Evolutionary conservation across 768 basidiomycete genomes (phyloP), one percentile per base, ranked within the genome.

Genomic region (Phanerochaete sordida): DNA sequence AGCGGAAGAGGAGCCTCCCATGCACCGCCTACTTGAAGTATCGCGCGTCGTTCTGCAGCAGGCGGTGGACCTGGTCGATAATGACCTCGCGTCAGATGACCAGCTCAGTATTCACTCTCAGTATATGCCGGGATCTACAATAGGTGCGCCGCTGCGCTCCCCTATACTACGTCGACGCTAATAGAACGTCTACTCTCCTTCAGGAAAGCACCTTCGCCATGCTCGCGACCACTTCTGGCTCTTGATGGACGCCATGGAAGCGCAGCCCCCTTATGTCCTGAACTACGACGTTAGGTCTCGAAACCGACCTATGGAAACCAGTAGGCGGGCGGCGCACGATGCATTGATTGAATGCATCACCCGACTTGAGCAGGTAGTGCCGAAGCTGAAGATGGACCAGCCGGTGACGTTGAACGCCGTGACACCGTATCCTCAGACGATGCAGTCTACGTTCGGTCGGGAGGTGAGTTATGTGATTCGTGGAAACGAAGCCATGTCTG

Each of bases 191-290:
- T 43, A 56, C 48, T 19, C 12, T 24, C n/a, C 37, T 19, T 57
- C 63, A 93, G 91, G 91, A 51, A 94, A 94, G 74, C 92, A 94
- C 69, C 70, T 94, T 45, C 85, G 92, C 39, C 92, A 94, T 77
- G 90, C 90, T 24, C 80, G 88, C 57, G 92, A 93, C 67, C 93
- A 94, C 68, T 94, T 90, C 68, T 76, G 79, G 55, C 80, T 93
- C 27, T 79, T 93, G 5, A 67, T 85, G 45, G 82, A 87, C 33
- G 82, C 79, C 47, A 72, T 86, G 53, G 68, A 76, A 23, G 75
- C 79, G 13, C 68, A 77, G 27, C 70, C 75, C 21, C 80, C 82
- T 44, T 77, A 81, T 66, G 74, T 83, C 45, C 69, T 94, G 54
- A 89, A 86, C 16, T 94, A 94, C 70, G 92, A 94, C 71, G 79